These are phyloP conservation scores for Hypomyces perniciosus DNA, from an alignment of 2,329 filamentous ascomycete genomes.

Conservation along the genomic window DNA sequence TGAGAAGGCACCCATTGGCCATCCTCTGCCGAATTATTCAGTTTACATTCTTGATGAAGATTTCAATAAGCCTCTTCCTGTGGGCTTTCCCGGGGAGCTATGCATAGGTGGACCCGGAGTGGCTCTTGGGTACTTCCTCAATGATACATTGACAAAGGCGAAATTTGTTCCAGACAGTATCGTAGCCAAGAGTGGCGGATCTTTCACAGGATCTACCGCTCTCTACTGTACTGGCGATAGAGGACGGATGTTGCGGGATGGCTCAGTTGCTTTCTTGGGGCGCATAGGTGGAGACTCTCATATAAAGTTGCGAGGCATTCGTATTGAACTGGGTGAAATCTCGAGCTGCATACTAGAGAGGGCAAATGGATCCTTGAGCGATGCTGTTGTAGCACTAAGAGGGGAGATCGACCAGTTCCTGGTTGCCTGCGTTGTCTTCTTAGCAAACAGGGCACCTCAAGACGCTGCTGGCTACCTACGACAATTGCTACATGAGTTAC, in stretches of 20 bases:
- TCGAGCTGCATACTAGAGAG: conserved; percentile 19
- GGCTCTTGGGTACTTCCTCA: neutral
- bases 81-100: neutral
- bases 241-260: conserved; percentile 28
- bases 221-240: conserved; percentile 36
- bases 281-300: conserved; percentile 37
- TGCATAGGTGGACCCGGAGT: neutral
- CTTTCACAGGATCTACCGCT: too few species aligned
- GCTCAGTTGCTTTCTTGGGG: conserved; percentile 29
- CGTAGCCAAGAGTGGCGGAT: accelerated
- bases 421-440: neutral
- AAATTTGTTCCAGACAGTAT: conserved; percentile 23
- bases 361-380: conserved; percentile 7
- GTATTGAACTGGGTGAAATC: conserved; percentile 42
- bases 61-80: neutral
- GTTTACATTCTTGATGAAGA: neutral
- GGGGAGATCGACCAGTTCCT: too few species aligned
- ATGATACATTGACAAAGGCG: neutral
- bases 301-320: conserved; percentile 39
- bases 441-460: neutral
- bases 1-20: neutral
- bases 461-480: too few species aligned
- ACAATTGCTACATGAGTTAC: conserved; percentile 4
- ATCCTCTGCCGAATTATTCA: neutral
- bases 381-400: too few species aligned